Percentiles rank a stretch among this genome's conserved stretches.
Conservation (phyloP, 306 rosid species). For the Malus domestica region ASM211411v1 NC_041796.1:8578001-8578500, state of each 20-base stretch:
- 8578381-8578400: slow-evolving; percentile 33
- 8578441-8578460: slow-evolving; percentile 22
- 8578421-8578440: background rate
- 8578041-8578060: no score
- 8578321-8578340: slow-evolving; percentile 54
- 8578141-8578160: no score
- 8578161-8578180: no score
- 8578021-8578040: no score
- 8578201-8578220: slow-evolving; percentile 48
- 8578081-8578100: no score
- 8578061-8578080: no score
- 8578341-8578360: slow-evolving; percentile 64
- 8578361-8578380: slow-evolving; percentile 59
- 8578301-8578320: slow-evolving; percentile 47
- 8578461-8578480: slow-evolving; percentile 6
- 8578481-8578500: slow-evolving; percentile 34
- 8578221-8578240: slow-evolving; percentile 69
- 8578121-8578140: no score
- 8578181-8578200: no score
- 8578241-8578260: slow-evolving; percentile 60
- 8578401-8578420: slow-evolving; percentile 10
- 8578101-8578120: no score
- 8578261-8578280: slow-evolving; percentile 55
- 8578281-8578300: slow-evolving; percentile 71
- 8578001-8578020: no score